Evolutionary conservation across 345 rosid genomes (phyloP), one percentile per base, ranked within the genome.

Genomic region (Populus ilicifolia): DNA sequence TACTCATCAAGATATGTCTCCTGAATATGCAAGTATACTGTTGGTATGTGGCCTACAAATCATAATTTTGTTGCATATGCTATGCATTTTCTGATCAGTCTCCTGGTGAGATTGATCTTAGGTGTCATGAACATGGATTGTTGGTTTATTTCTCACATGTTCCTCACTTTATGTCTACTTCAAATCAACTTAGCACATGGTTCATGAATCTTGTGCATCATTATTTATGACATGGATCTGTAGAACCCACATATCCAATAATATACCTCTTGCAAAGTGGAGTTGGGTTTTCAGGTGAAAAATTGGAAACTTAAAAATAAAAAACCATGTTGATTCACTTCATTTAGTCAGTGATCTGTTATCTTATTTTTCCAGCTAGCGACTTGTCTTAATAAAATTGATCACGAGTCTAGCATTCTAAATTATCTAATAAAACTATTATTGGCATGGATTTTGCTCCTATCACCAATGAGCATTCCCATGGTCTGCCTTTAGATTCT

Each of bases 1-100:
- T 82, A 93, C 94, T 11, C 99, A 95, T 90, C 99, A 95, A 84
- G 99, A 95, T 87, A 93, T 95, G 44, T 95, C 98, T 16, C 93
- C 94, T 27, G 92, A 93, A 86, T 93, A 93, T 79, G 99, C 99
- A 71, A 95, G 97, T 81, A 90, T 95, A 73, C 92, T 95, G 52
- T 78, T 95, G 97, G 99, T 95, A 83, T 18, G 86, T 61, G 77
- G 59, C 69, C 71, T 78, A 54, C 21, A 70, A 35, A 21, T 52
- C 71, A 39, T 67, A 29, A 33, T 52, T 78, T 70, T 56, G 54
- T 64, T 27, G 38, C 20, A 38, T 64, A 39, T 35, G n/a, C 46
- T 66, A 35, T 67, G 29, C 48, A 21, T 77, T 73, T 72, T 48
- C 36, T 65, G n/a, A 25, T 21, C 39, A 12, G 21, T 61, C 50